Base-by-base conservation (phyloP, 805 yeast genomes). In the Ogataea ganodermae region DNA sequence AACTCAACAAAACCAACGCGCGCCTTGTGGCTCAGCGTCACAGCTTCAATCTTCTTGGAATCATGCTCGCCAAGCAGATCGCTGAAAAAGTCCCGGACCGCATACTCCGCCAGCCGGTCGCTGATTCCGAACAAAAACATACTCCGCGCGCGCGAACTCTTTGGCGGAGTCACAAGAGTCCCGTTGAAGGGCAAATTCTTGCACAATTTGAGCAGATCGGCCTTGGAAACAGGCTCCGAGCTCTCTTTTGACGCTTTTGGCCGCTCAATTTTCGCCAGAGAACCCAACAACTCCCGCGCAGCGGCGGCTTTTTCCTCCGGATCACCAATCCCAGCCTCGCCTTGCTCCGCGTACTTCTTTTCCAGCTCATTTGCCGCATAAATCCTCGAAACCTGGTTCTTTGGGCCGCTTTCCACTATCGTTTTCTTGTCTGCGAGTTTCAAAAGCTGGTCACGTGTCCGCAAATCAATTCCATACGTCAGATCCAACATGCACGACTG, bases 401-500 rank as follows among this genome's bases (percentile, higher is more conserved):
- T 71, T 30, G 78, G 73, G 61, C 78, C 74, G 31, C 24, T n/a
- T 13, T 43, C 49, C 10, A 45, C n/a, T 8, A 33, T 44, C 14
- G 50, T 35, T 20, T 41, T 40, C 33, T 45, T 46, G 17, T 50
- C 50, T 2, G 91, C 84, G 75, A 89, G 74, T 56, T 82, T 81
- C 57, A 90, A 65, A 3, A 96, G 87, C 1, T 89, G 82, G 59
- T 91, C 97, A 53, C 97, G 72, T 6, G 89, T 68, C 9, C 83
- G 80, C 14, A 89, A 63, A 0, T 96, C 89, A n/a, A 94, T 79
- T 3, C 90, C 88, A 69, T 82, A 87, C 23, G 84, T 79, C 35
- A 91, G 69, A 68, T 92, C 98, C 27, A 86, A 65, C 80, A 89
- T 78, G 65, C 99, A 92, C 20, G 82, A 70, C 64, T 94, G 98